phyloP scores from a whole-genome alignment of 192 early-diverging fungal genomes.

The Coemansia sp. region DNA sequence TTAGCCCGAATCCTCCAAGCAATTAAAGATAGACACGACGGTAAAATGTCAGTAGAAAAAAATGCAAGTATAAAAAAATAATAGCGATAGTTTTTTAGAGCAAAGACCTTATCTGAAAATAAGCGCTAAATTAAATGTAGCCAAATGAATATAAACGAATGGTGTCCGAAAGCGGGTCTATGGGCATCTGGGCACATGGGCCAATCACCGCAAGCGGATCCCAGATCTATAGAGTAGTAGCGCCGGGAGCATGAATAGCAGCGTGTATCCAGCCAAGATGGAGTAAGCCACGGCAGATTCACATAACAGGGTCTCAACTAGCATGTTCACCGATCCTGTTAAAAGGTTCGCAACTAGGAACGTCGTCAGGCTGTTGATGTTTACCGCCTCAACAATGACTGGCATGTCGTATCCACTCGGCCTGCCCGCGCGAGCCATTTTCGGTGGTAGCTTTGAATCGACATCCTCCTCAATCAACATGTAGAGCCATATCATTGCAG shows the following conservation, averaged over 20 bases:
- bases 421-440: constrained; percentile 41
- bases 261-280: constrained; percentile 63
- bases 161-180: background rate
- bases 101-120: background rate
- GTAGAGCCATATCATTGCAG: constrained; percentile 64
- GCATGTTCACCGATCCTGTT: constrained; percentile 85
- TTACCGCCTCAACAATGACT: constrained; percentile 68
- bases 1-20: background rate
- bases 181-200: constrained; percentile 12
- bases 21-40: constrained; percentile 3
- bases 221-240: constrained; percentile 27
- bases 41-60: background rate
- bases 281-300: constrained; percentile 40
- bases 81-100: background rate
- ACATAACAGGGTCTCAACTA: constrained; percentile 77
- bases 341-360: constrained; percentile 91
- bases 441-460: constrained; percentile 56
- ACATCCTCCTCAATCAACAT: constrained; percentile 65
- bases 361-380: constrained; percentile 78
- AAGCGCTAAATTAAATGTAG: background rate
- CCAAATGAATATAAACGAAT: constrained; percentile 8
- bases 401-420: constrained; percentile 60
- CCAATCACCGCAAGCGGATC: constrained; percentile 32
- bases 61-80: background rate
- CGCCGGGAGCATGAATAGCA: constrained; percentile 54